A percentile compares a stretch with the other conserved stretches of the same genome.
phyloP scores from a whole-genome alignment of 2,329 filamentous ascomycete species.

The Botryotinia calthae region DNA sequence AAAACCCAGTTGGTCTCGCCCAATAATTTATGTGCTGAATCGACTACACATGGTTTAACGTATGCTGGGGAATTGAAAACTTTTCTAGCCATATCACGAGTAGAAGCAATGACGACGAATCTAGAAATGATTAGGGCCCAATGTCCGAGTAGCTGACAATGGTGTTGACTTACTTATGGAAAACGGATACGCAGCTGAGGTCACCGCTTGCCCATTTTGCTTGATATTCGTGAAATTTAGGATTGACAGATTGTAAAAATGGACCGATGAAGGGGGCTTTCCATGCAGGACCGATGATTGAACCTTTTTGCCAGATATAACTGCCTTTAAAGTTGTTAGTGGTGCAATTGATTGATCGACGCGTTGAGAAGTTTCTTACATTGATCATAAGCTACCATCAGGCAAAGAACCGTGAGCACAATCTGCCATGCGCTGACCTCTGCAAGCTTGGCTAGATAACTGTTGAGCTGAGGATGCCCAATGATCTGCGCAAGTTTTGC shows the following conservation, averaged over 20 bases:
- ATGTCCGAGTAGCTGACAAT: not conserved
- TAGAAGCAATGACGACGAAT: conserved; percentile 95
- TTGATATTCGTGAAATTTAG: conserved; percentile 87
- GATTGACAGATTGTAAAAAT: conserved; percentile 87
- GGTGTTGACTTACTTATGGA: conserved; percentile 79
- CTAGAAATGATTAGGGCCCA: conserved; percentile 45
- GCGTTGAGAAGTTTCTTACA: conserved; percentile 53
- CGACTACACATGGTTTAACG: conserved; percentile 95
- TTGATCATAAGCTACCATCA: conserved; percentile 84
- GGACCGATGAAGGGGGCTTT: conserved; percentile 92
- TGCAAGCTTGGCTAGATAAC: conserved; percentile 28
- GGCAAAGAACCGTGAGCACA: conserved; percentile 65
- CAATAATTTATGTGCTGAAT: conserved; percentile 89
- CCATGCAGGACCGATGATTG: conserved; percentile 70
- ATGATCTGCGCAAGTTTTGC: conserved; percentile 33
- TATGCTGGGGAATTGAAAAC: conserved; percentile 91
- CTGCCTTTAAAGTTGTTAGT: conserved; percentile 53
- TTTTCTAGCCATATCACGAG: conserved; percentile 92
- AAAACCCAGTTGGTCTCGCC: conserved; percentile 95
- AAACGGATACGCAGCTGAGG: conserved; percentile 95
- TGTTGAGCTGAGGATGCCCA: conserved; percentile 31
- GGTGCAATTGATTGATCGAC: not conserved
- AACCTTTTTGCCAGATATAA: conserved; percentile 72
- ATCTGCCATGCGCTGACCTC: conserved; percentile 59
- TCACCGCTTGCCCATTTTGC: conserved; percentile 89